Percentiles rank a stretch among this genome's conserved stretches.
These are phyloP conservation scores for Rhododendron molle DNA, from an alignment of 148 eudicot genomes.

Conservation along the genomic window DNA sequence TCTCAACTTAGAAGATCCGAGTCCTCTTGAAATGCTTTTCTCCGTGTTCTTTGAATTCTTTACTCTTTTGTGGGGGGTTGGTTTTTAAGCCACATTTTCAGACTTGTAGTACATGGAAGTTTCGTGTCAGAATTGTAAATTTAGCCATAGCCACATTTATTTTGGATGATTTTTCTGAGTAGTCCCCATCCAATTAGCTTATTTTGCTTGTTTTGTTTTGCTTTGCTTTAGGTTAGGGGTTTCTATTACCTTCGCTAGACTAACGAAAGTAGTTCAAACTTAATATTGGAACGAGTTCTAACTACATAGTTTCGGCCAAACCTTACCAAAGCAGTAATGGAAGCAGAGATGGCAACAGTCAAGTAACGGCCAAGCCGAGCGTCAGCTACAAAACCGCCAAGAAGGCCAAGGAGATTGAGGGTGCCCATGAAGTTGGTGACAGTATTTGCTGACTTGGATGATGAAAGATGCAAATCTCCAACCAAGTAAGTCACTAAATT, in stretches of 20 bases:
- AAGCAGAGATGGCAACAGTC: constrained; percentile 77
- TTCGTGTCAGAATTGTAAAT: not conserved
- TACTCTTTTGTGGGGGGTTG: not conserved
- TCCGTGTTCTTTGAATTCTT: not conserved
- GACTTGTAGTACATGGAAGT: not conserved
- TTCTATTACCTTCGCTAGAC: not conserved
- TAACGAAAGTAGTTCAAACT: not conserved
- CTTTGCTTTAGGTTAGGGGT: not conserved
- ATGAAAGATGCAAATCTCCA: constrained; percentile 74
- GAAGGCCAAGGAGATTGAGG: constrained; percentile 78
- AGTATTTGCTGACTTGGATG: constrained; percentile 85
- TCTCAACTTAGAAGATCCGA: not conserved
- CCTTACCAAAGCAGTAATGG: constrained; percentile 71
- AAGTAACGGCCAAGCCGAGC: constrained; percentile 88
- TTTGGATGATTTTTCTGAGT: not conserved
- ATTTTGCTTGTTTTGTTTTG: not conserved
- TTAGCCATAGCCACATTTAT: not conserved
- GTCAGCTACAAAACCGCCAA: constrained; percentile 91
- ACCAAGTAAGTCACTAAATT: constrained; percentile 87
- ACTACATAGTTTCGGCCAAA: not conserved
- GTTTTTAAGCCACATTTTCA: not conserved
- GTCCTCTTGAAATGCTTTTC: not conserved
- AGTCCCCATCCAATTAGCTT: not conserved
- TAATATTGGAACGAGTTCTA: not conserved
- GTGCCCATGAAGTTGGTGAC: constrained; percentile 98